Percentiles rank a stretch among this genome's conserved stretches.
phyloP scores from a whole-genome alignment of 2,329 filamentous ascomycete genomes.

The Chaetomiaceae sp. region DNA sequence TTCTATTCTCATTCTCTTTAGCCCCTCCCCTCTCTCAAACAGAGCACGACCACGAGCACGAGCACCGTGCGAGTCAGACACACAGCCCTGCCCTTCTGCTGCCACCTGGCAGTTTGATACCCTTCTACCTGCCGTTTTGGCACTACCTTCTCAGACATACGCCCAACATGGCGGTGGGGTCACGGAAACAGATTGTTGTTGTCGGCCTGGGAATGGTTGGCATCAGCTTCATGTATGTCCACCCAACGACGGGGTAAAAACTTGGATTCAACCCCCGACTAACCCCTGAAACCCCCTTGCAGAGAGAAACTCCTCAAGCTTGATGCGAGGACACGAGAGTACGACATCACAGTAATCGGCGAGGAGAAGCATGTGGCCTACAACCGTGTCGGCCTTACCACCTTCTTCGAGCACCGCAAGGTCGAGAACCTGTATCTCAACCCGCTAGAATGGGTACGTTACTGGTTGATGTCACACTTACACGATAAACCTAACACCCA shows the following conservation, averaged over 20 bases:
- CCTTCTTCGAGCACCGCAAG: constrained; percentile 80
- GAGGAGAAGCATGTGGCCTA: constrained; percentile 86
- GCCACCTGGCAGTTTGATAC: not conserved
- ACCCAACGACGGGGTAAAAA: too few species aligned
- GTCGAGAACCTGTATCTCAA: constrained; percentile 89
- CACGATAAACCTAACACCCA: not conserved
- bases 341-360: constrained; percentile 78
- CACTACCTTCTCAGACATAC: not conserved
- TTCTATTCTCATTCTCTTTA: too few species aligned
- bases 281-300: constrained; percentile 1
- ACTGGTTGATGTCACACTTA: not conserved
- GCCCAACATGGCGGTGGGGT: constrained; percentile 21
- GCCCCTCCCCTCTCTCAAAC: too few species aligned
- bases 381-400: constrained; percentile 83
- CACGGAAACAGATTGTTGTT: constrained; percentile 67
- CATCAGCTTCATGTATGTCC: constrained; percentile 75
- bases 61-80: too few species aligned
- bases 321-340: constrained; percentile 69
- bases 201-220: constrained; percentile 91
- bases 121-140: not conserved
- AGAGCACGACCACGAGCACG: too few species aligned
- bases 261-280: not conserved
- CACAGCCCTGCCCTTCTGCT: too few species aligned
- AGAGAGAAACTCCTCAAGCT: constrained; percentile 88
- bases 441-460: constrained; percentile 69